phyloP scores from a whole-genome alignment of 768 basidiomycete species.

The Udeniomyces megalosporus region DNA sequence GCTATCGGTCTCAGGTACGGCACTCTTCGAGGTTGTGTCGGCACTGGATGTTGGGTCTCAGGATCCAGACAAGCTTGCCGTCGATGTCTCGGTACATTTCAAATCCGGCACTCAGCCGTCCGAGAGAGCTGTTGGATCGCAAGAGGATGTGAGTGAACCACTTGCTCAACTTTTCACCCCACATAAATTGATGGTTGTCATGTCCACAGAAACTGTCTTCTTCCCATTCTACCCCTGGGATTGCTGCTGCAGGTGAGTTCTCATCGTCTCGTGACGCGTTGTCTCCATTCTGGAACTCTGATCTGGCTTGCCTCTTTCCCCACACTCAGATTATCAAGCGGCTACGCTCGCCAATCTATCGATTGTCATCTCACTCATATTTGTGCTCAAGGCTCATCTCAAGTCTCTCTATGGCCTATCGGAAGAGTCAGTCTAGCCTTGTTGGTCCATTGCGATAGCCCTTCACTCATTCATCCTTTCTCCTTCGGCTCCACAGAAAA shows the following conservation, averaged over 20 bases:
- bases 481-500: conserved; percentile 43
- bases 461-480: neutral
- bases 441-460: neutral
- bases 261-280: too few species aligned
- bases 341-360: conserved; percentile 32
- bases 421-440: conserved; percentile 67
- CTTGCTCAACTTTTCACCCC: neutral
- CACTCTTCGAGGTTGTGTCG: conserved; percentile 51
- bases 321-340: neutral
- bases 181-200: neutral
- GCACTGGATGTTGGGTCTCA: conserved; percentile 4
- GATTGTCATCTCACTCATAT: conserved; percentile 62
- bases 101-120: neutral
- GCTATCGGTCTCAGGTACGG: conserved; percentile 64
- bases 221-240: too few species aligned
- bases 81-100: neutral
- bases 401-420: conserved; percentile 68
- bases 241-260: too few species aligned
- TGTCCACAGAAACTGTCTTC: too few species aligned
- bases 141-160: neutral
- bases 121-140: neutral
- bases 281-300: too few species aligned
- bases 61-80: neutral
- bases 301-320: neutral
- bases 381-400: conserved; percentile 73